These are phyloP conservation scores for Haplosporangium gracile DNA, from an alignment of 192 early-diverging fungal species.

Conservation along the genomic window DNA sequence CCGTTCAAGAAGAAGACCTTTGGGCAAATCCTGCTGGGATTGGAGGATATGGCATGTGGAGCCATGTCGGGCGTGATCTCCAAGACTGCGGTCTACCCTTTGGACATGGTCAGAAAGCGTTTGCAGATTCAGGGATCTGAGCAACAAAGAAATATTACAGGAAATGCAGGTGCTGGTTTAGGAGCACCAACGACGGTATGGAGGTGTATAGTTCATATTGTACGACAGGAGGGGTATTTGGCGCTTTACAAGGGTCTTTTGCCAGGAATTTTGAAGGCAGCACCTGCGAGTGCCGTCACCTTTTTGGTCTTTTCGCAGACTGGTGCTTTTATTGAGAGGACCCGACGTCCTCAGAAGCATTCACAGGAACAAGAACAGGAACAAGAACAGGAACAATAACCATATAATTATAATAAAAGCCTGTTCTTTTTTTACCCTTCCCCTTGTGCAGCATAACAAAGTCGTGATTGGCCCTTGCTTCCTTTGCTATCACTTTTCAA, in stretches of 20 bases:
- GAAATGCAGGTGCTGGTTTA: not conserved
- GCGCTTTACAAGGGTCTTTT: constrained; percentile 91
- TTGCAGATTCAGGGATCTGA: constrained; percentile 69
- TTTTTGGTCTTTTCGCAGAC: constrained; percentile 87
- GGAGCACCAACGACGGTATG: constrained; percentile 68
- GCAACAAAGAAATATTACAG: constrained; percentile 37
- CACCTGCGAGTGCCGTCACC: constrained; percentile 85
- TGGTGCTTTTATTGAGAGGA: constrained; percentile 64
- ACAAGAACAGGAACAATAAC: not conserved
- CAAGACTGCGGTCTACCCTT: constrained; percentile 90
- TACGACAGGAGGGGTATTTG: constrained; percentile 79
- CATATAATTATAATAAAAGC: not conserved
- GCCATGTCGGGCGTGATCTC: constrained; percentile 84
- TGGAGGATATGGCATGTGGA: constrained; percentile 82
- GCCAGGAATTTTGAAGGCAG: constrained; percentile 90
- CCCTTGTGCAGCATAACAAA: too few relatives aligned
- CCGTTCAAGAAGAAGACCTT: not conserved
- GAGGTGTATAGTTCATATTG: constrained; percentile 74
- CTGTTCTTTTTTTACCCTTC: too few relatives aligned
- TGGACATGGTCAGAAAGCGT: constrained; percentile 88
- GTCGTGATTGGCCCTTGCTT: too few relatives aligned
- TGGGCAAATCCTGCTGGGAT: constrained; percentile 28
- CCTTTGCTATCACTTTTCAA: too few relatives aligned
- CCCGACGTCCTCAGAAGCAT: constrained; percentile 12
- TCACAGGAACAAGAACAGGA: not conserved